Evolutionary conservation across 768 basidiomycete genomes (phyloP), one percentile per base, ranked within the genome.

Genomic region (Russula emetica): DNA sequence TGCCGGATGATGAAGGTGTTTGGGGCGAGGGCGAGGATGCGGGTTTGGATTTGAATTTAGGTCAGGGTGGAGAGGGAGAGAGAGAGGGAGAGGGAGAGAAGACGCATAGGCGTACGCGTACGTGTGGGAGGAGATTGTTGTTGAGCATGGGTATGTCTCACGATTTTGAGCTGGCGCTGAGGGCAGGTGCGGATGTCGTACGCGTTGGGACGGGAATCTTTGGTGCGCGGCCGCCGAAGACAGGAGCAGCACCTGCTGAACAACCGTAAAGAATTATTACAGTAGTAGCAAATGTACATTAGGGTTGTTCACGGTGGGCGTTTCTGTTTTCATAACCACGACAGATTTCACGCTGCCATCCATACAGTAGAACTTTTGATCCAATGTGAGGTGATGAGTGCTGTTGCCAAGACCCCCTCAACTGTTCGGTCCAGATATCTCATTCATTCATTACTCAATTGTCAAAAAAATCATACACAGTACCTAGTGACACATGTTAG

Each of bases 121-220:
- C 22, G 52, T 2, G 51, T 32, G 45, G 79, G 28, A 83, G 84
- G 16, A 74, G 72, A 64, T 72, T 93, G 58, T 30, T 87, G 69
- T 71, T 93, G 72, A 93, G 91, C 62, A 98, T 97, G 94, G 96
- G 96, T 8, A 98, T 98, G 96, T 95, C 93, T 56, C 88, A 86
- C 66, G 96, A 98, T 71, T 98, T 94, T 70, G 91, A 88, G 72
- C 83, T 86, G 32, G 97, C 96, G 5, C 74, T 98, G 55, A 82
- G 78, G 72, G 84, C 85, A 14, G 96, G 94, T 1, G 90, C 92
- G 69, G 86, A 92, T 70, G 84, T 93, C 52, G 94, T 98, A 0
- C 76, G 97, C 53, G 94, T 98, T 6, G 96, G 96, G 2, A 93
- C 92, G 3, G 85, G 87, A 20, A 94, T 69, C 49, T 69, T 69